These are phyloP conservation scores for Mycocentrospora acerina DNA, from an alignment of 2,329 filamentous ascomycete genomes.

Conservation along the genomic window DNA sequence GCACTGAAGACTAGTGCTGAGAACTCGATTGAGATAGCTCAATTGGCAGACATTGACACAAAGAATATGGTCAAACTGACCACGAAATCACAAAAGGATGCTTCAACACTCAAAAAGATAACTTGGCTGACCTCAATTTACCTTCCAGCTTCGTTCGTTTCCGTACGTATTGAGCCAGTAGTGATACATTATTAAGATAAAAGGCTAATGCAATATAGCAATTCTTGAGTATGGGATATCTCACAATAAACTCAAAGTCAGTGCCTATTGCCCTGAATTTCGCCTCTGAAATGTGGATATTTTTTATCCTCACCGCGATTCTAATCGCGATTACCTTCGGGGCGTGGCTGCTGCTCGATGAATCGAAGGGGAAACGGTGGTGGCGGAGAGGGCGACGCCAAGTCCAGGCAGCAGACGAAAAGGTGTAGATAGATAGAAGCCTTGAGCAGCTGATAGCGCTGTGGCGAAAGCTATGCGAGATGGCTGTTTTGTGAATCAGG, in stretches of 20 bases:
- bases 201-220: slow-evolving; percentile 2
- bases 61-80: slow-evolving; percentile 12
- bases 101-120: slow-evolving; percentile 12
- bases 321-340: slow-evolving; percentile 7
- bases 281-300: slow-evolving; percentile 10
- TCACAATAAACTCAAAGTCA: slow-evolving; percentile 4
- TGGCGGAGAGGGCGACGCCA: background rate
- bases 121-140: slow-evolving; percentile 13
- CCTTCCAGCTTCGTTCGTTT: slow-evolving; percentile 14
- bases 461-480: background rate
- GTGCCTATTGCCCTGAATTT: slow-evolving; percentile 5
- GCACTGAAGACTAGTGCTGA: slow-evolving; percentile 7
- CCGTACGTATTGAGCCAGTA: background rate
- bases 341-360: slow-evolving; percentile 5
- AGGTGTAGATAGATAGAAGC: background rate
- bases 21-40: slow-evolving; percentile 8
- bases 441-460: background rate
- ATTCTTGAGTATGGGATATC: slow-evolving; percentile 13
- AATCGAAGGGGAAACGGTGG: background rate
- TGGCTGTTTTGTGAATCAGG: background rate
- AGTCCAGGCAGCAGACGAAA: background rate
- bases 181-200: no score
- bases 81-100: slow-evolving; percentile 9
- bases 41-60: slow-evolving; percentile 7
- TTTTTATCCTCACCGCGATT: slow-evolving; percentile 4